These are phyloP conservation scores for Fusarium falciforme DNA, from an alignment of 2,329 filamentous ascomycete species.

Conservation along the genomic window DNA sequence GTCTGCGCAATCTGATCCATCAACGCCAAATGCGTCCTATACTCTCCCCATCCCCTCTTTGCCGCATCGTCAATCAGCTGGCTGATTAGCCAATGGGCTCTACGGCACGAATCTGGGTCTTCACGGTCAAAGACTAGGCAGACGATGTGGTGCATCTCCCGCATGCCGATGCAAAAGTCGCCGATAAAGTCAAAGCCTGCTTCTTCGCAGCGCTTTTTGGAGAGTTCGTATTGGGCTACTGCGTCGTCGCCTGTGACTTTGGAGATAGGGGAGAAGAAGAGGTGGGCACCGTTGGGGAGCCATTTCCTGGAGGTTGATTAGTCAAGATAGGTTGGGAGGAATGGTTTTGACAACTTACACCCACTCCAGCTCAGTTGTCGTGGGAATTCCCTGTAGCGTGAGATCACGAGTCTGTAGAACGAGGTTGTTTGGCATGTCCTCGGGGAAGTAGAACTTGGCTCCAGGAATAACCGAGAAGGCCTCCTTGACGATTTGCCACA, in stretches of 20 bases:
- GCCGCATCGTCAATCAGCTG: slow-evolving; percentile 27
- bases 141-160: slow-evolving; percentile 35
- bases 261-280: slow-evolving; percentile 39
- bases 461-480: slow-evolving; percentile 33
- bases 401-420: slow-evolving; percentile 28
- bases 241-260: slow-evolving; percentile 34
- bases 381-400: slow-evolving; percentile 31
- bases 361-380: slow-evolving; percentile 34
- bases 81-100: slow-evolving; percentile 18
- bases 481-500: slow-evolving; percentile 31
- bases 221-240: slow-evolving; percentile 23
- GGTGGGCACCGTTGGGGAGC: slow-evolving; percentile 35
- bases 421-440: slow-evolving; percentile 32
- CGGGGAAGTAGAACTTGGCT: slow-evolving; percentile 34
- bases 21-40: slow-evolving; percentile 29
- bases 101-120: slow-evolving; percentile 18
- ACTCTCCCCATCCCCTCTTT: slow-evolving; percentile 30
- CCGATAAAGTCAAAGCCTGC: slow-evolving; percentile 37
- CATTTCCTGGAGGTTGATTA: slow-evolving; percentile 10
- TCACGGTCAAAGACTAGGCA: slow-evolving; percentile 29
- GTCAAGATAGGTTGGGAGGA: too few species aligned
- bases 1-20: slow-evolving; percentile 35
- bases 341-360: slow-evolving; percentile 18
- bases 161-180: slow-evolving; percentile 29
- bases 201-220: slow-evolving; percentile 26